Evolutionary conservation across 2,329 filamentous ascomycete species (phyloP), one percentile per base, ranked within the genome.

Genomic region (Fusarium sterilihyphosum): DNA sequence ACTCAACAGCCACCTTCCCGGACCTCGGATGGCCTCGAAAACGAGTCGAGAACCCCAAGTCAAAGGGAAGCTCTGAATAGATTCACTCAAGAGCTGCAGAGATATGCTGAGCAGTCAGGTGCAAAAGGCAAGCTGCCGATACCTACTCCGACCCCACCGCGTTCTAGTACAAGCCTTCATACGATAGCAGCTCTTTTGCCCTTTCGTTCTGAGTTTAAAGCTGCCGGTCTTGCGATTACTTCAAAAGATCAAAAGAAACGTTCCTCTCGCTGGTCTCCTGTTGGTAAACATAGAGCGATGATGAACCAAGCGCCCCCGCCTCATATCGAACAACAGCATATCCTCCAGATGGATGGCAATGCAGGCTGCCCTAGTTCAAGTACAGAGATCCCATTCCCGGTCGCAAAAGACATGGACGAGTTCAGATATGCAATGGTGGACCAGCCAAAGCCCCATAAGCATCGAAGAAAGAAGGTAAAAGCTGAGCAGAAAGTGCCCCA

Each of bases 151-250:
- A 85, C 84, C 56, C 81, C 68, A 38, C 73, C 83, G 3, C 81
- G 82, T 18, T 86, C 86, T 6, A 82, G 79, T n/a, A 74, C 79
- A 56, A 89, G 85, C 47, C 80, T 86, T 52, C 84, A 85, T 67
- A 90, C 89, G 5, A 83, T 91, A 24, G 83, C 85, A 33, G 87
- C 86, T 37, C 80, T 91, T 6, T 77, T 89, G 33, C 88, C 88
- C 5, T 91, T 87, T 74, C 85, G 84, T 53, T 81, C 85, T 8
- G 85, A 91, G 68, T 90, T 91, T 70, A 82, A 81, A 64, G 84
- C 84, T 65, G 88, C 87, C 61, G 88, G 88, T 4, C 82, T 91
- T 57, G 88, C 88, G 5, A 86, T 91, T 3, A 90, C 89, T 17
- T 89, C 89, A 41, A 80, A 80, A 52, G 70, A 82, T 71, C 67